Conservation (phyloP, 2,329 filamentous ascomycete genomes). For the Macroventuria anomochaeta region DNA sequence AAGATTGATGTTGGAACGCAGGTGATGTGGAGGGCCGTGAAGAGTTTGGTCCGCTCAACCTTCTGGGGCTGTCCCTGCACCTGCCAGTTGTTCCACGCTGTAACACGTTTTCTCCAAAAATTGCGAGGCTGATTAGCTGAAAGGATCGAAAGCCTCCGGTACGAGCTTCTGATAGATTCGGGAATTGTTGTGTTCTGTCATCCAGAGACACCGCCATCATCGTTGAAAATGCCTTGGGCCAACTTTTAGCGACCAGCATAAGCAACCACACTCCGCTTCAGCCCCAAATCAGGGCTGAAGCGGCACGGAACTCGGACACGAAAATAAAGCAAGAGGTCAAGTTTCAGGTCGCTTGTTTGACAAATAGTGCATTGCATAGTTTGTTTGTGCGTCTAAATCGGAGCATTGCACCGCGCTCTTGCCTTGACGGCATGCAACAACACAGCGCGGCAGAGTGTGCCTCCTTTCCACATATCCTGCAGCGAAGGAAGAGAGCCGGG, state of each 20-base stretch:
- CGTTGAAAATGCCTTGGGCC: constrained; percentile 15
- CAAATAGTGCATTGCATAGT: neutral
- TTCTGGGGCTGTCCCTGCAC: constrained; percentile 35
- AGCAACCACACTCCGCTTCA: constrained; percentile 3
- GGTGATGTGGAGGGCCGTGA: constrained; percentile 21
- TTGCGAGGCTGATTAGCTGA: constrained; percentile 42
- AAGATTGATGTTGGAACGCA: constrained; percentile 13
- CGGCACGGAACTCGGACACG: neutral
- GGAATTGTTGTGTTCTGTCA: neutral
- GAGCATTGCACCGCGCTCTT: neutral
- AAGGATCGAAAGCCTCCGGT: constrained; percentile 10
- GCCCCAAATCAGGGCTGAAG: constrained; percentile 3
- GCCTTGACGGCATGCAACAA: neutral
- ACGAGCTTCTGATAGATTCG: constrained; percentile 3
- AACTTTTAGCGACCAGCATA: constrained; percentile 1
- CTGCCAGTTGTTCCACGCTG: constrained; percentile 33
- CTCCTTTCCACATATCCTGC: neutral
- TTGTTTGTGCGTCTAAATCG: constrained; percentile 2
- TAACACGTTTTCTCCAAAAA: constrained; percentile 21
- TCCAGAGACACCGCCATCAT: constrained; percentile 3
- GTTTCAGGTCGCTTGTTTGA: constrained; percentile 7
- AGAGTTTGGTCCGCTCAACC: constrained; percentile 26
- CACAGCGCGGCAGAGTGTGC: constrained; percentile 12
- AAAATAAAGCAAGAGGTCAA: neutral
- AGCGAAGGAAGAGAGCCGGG: neutral